Conservation (phyloP, 202 grass and related monocot genomes). For the Brachypodium distachyon region DNA sequence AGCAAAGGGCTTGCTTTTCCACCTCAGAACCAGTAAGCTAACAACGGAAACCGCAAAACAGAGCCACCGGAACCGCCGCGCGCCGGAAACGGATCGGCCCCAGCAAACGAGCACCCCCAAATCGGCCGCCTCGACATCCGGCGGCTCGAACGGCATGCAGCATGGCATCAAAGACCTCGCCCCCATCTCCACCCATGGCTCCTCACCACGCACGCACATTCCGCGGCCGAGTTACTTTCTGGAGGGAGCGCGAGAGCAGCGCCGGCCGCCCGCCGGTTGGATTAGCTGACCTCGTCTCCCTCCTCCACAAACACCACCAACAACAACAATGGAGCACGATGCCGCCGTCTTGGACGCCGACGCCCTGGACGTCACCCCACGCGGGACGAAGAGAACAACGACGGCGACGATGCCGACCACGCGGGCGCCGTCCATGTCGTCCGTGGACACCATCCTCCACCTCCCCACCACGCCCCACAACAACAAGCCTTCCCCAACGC, state of each 20-base stretch:
- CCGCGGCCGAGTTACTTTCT: not conserved
- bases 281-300: constrained; percentile 29
- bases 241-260: constrained; percentile 10
- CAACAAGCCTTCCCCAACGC: not conserved
- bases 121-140: not conserved
- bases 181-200: not conserved
- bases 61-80: not conserved
- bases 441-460: not conserved
- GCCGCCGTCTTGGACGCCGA: too few species aligned
- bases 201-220: not conserved
- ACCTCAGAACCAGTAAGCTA: not conserved
- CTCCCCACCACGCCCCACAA: not conserved
- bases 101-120: constrained; percentile 7
- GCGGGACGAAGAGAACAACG: too few species aligned
- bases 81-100: constrained; percentile 19
- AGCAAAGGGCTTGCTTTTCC: too few species aligned
- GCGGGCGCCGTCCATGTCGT: not conserved
- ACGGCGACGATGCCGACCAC: too few species aligned
- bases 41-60: too few species aligned
- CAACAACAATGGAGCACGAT: too few species aligned
- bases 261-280: constrained; percentile 16
- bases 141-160: not conserved
- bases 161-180: constrained; percentile 12
- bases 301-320: too few species aligned
- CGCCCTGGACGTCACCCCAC: too few species aligned